Evolutionary conservation across 1,284 basidiomycete genomes (phyloP).

Genomic region (Anthracocystis setariae): DNA sequence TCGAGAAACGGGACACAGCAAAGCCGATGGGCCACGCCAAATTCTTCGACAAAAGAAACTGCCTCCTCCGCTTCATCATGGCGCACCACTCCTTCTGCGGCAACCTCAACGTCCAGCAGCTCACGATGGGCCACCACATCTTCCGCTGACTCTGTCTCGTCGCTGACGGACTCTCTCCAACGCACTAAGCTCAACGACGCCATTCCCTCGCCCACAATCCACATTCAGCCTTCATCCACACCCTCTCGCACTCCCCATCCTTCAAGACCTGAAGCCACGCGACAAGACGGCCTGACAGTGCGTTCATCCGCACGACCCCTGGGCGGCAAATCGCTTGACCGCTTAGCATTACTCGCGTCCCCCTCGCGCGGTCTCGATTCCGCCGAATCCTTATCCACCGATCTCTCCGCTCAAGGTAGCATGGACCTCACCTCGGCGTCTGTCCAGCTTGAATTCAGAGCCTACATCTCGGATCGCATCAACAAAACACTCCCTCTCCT

Average conservation of each 20-base stretch:
- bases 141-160: neutral
- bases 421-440: conserved; percentile 28
- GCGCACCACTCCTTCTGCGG: conserved; percentile 1
- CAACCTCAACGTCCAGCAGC: neutral
- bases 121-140: neutral
- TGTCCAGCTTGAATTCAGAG: conserved; percentile 29
- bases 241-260: neutral
- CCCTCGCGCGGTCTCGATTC: conserved; percentile 46
- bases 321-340: conserved; percentile 40
- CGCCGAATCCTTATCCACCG: conserved; percentile 13
- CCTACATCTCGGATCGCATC: conserved; percentile 38
- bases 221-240: neutral
- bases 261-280: neutral
- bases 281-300: conserved; percentile 10
- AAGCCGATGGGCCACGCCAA: conserved; percentile 29
- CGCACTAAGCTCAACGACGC: neutral
- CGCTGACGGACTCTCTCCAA: neutral
- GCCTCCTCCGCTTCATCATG: conserved; percentile 10
- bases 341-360: conserved; percentile 42
- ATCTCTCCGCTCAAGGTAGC: conserved; percentile 23
- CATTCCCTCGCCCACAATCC: conserved; percentile 1
- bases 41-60: neutral
- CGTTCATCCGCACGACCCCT: conserved; percentile 23
- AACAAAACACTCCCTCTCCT: conserved; percentile 5
- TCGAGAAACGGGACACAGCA: conserved; percentile 17